Percentiles rank a stretch among this genome's conserved stretches.
These are phyloP conservation scores for Rhizopogon parksii DNA, from an alignment of 1,284 basidiomycete genomes.

Conservation along the genomic window DNA sequence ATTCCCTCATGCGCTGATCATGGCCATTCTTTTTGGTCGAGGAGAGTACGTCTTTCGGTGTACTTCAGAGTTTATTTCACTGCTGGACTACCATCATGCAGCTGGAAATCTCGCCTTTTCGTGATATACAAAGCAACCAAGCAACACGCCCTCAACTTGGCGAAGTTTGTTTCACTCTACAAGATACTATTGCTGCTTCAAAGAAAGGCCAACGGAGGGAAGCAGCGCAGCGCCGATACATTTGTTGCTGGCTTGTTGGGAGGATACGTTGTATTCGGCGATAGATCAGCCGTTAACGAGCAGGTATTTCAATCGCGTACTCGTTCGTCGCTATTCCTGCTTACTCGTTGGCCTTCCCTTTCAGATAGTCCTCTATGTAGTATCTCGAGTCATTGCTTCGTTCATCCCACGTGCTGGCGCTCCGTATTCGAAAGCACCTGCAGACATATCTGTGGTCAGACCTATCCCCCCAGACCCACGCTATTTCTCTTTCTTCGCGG, in stretches of 20 bases:
- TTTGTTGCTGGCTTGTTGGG: conserved; percentile 91
- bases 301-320: conserved; percentile 53
- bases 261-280: conserved; percentile 91
- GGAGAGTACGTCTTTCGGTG: conserved; percentile 60
- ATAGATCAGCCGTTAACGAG: conserved; percentile 95
- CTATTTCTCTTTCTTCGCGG: conserved; percentile 85
- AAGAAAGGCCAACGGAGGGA: conserved; percentile 74
- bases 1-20: conserved; percentile 97
- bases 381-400: conserved; percentile 82
- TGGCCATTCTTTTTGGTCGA: conserved; percentile 92
- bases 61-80: background rate
- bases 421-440: conserved; percentile 35
- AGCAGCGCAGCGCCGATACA: conserved; percentile 76
- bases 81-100: conserved; percentile 23
- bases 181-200: conserved; percentile 82
- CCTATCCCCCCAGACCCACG: conserved; percentile 76
- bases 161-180: conserved; percentile 92
- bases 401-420: conserved; percentile 70
- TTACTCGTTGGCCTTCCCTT: background rate
- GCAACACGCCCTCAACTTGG: conserved; percentile 83
- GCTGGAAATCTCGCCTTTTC: conserved; percentile 61
- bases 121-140: conserved; percentile 84
- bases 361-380: conserved; percentile 94
- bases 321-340: background rate
- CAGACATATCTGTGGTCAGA: conserved; percentile 38